Evolutionary conservation across 2,329 filamentous ascomycete species (phyloP).

Genomic region (Pestalotiopsis sp.): DNA sequence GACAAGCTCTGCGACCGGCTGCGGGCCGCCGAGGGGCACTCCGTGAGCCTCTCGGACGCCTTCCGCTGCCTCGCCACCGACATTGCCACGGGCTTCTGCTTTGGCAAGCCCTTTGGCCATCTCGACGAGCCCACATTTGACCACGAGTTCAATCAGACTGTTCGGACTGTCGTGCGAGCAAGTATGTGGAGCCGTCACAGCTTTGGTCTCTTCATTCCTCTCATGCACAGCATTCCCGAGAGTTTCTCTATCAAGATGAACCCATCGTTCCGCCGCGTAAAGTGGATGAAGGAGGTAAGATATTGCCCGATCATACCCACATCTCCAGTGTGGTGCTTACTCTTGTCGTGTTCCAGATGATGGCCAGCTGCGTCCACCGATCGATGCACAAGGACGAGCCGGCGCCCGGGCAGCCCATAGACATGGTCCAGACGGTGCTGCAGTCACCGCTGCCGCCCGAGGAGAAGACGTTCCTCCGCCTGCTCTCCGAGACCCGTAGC

Average conservation of each 20-base stretch:
- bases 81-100: slow-evolving; percentile 25
- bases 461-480: slow-evolving; percentile 25
- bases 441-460: slow-evolving; percentile 19
- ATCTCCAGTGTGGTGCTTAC: neutral
- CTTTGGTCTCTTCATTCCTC: slow-evolving; percentile 19
- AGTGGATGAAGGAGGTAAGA: slow-evolving; percentile 26
- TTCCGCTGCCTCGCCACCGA: slow-evolving; percentile 26
- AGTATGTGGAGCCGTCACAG: slow-evolving; percentile 23
- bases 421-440: slow-evolving; percentile 25
- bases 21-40: slow-evolving; percentile 9
- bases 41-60: slow-evolving; percentile 23
- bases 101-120: slow-evolving; percentile 23
- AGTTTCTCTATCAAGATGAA: slow-evolving; percentile 21
- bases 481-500: slow-evolving; percentile 24
- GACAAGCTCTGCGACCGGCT: slow-evolving; percentile 21
- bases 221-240: slow-evolving; percentile 23
- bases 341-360: slow-evolving; percentile 14
- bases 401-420: slow-evolving; percentile 16
- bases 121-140: slow-evolving; percentile 26
- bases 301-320: neutral
- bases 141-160: slow-evolving; percentile 24
- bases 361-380: slow-evolving; percentile 21
- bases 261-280: slow-evolving; percentile 23
- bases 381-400: slow-evolving; percentile 26
- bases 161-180: slow-evolving; percentile 20